A percentile compares a stretch with the other conserved stretches of the same genome.
phyloP scores from a whole-genome alignment of 2,329 filamentous ascomycete genomes.

The Zasmidium citrigriseum region DNA sequence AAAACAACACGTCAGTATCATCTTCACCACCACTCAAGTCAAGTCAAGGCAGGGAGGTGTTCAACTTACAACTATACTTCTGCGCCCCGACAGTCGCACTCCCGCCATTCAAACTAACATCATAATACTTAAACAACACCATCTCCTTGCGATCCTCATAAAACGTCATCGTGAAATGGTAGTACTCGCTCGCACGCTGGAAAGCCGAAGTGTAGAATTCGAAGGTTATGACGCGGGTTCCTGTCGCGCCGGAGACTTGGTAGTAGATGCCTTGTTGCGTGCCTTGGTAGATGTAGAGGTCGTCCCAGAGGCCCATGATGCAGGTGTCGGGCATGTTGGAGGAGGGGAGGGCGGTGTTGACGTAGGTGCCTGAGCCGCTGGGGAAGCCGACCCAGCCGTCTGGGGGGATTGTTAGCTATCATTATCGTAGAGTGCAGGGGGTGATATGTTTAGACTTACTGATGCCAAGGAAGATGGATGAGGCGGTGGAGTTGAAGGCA shows the following conservation, averaged over 20 bases:
- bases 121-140: constrained; percentile 16
- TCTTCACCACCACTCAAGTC: no score
- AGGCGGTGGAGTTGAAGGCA: background rate
- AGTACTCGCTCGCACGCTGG: constrained; percentile 13
- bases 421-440: no score
- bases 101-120: constrained; percentile 12
- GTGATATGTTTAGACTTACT: no score
- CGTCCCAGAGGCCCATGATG: constrained; percentile 22
- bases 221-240: constrained; percentile 12
- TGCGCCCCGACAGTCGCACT: constrained; percentile 17
- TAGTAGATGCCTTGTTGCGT: constrained; percentile 27
- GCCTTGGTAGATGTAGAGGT: constrained; percentile 21
- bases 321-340: constrained; percentile 9
- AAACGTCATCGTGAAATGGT: constrained; percentile 20
- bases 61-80: background rate
- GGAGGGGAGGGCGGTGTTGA: constrained; percentile 6
- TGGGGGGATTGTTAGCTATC: no score
- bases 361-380: background rate
- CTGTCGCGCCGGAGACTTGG: constrained; percentile 13
- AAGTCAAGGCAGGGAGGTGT: no score
- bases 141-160: constrained; percentile 7
- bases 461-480: constrained; percentile 4
- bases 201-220: constrained; percentile 20
- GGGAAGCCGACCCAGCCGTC: constrained; percentile 3
- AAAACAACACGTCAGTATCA: no score